phyloP scores from a whole-genome alignment of 2,329 filamentous ascomycete genomes.

The Camptophora hylomeconis region DNA sequence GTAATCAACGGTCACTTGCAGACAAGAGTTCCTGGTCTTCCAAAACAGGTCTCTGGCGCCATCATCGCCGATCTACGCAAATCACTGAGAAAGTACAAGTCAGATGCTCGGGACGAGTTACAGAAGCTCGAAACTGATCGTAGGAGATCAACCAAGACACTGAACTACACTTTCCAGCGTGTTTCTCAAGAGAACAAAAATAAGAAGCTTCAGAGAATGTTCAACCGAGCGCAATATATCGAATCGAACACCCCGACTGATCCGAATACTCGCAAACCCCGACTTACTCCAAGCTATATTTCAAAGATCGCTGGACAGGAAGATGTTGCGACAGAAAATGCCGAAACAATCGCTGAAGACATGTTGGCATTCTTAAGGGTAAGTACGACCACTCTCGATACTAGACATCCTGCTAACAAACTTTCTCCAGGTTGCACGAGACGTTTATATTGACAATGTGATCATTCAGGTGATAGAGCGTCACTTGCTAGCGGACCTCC shows the following conservation, averaged over 20 bases:
- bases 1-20: neutral
- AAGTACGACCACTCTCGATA: no score
- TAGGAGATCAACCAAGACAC: neutral
- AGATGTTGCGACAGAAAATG: no score
- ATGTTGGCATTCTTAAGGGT: no score
- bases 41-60: neutral
- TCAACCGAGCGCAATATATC: no score
- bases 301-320: no score
- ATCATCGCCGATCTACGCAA: neutral
- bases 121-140: neutral
- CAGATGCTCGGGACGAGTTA: neutral
- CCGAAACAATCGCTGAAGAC: no score
- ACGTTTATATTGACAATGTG: slow-evolving; percentile 1
- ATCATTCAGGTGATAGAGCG: slow-evolving; percentile 1
- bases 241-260: no score
- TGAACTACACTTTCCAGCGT: neutral
- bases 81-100: neutral
- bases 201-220: no score
- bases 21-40: neutral
- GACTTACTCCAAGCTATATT: no score
- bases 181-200: no score
- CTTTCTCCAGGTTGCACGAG: neutral
- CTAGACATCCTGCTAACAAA: neutral
- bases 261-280: no score
- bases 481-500: no score